Conservation (phyloP, 1,284 basidiomycete species). For the Melampsora americana region DNA sequence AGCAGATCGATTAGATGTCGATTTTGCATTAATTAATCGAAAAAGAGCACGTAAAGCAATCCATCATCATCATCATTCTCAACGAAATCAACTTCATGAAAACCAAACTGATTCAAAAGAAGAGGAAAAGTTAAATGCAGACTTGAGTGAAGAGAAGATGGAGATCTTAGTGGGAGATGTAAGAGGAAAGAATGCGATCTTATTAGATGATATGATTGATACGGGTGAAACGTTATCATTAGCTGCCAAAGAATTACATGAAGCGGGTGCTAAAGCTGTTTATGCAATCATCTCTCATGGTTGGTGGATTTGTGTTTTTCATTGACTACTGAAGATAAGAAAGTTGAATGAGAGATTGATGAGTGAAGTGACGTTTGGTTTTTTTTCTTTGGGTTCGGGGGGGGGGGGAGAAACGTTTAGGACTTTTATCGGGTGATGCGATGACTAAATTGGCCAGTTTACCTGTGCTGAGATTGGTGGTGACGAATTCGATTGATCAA, state of each 20-base stretch:
- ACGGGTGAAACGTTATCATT: constrained; percentile 82
- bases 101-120: too few species aligned
- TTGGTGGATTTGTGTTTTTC: constrained; percentile 54
- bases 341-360: too few species aligned
- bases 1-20: constrained; percentile 90
- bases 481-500: constrained; percentile 76
- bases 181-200: constrained; percentile 83
- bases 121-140: constrained; percentile 55
- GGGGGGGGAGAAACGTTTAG: too few species aligned
- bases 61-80: constrained; percentile 7
- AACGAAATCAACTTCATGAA: too few species aligned
- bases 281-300: constrained; percentile 92
- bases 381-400: too few species aligned
- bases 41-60: constrained; percentile 60
- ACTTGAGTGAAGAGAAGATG: constrained; percentile 63
- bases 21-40: constrained; percentile 94
- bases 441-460: neutral
- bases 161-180: constrained; percentile 97
- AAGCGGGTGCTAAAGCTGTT: constrained; percentile 81
- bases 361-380: too few species aligned
- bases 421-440: constrained; percentile 17
- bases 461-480: constrained; percentile 54
- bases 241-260: constrained; percentile 77
- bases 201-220: constrained; percentile 98
- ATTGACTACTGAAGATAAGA: too few species aligned